phyloP scores from a whole-genome alignment of 352 stramenopile species.

The Pythium guiyangense region DNA sequence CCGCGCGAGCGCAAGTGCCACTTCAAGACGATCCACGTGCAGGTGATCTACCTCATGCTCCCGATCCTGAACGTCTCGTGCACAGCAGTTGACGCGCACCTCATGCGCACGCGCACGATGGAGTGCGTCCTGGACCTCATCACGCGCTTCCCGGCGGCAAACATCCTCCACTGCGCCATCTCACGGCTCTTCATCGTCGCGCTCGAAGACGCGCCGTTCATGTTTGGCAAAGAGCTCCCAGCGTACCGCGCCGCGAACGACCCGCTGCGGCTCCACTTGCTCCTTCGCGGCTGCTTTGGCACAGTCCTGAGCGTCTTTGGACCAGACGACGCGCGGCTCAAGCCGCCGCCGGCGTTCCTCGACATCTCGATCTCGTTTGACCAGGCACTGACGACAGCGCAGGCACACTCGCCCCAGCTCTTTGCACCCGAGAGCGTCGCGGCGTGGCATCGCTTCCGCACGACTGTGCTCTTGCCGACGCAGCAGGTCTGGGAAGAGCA shows the following conservation, averaged over 20 bases:
- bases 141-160: slow-evolving; percentile 88
- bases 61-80: slow-evolving; percentile 74
- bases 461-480: slow-evolving; percentile 40
- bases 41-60: slow-evolving; percentile 72
- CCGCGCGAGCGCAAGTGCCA: slow-evolving; percentile 14
- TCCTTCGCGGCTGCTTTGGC: slow-evolving; percentile 40
- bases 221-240: slow-evolving; percentile 76
- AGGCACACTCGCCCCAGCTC: slow-evolving; percentile 47
- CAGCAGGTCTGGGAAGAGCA: slow-evolving; percentile 70
- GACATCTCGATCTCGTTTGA: slow-evolving; percentile 77
- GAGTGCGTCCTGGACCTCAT: slow-evolving; percentile 88
- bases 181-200: slow-evolving; percentile 66
- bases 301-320: slow-evolving; percentile 35
- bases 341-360: slow-evolving; percentile 46
- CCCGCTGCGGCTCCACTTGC: slow-evolving; percentile 45
- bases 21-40: slow-evolving; percentile 59
- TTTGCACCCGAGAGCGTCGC: slow-evolving; percentile 29
- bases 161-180: slow-evolving; percentile 62
- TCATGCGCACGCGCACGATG: slow-evolving; percentile 36
- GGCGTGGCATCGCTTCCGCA: slow-evolving; percentile 49
- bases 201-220: slow-evolving; percentile 75
- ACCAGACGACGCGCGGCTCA: slow-evolving; percentile 10
- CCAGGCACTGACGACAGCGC: slow-evolving; percentile 56
- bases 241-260: slow-evolving; percentile 50
- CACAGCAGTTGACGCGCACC: slow-evolving; percentile 37